phyloP scores from a whole-genome alignment of 2,329 filamentous ascomycete genomes.

The Aureobasidium sp. region DNA sequence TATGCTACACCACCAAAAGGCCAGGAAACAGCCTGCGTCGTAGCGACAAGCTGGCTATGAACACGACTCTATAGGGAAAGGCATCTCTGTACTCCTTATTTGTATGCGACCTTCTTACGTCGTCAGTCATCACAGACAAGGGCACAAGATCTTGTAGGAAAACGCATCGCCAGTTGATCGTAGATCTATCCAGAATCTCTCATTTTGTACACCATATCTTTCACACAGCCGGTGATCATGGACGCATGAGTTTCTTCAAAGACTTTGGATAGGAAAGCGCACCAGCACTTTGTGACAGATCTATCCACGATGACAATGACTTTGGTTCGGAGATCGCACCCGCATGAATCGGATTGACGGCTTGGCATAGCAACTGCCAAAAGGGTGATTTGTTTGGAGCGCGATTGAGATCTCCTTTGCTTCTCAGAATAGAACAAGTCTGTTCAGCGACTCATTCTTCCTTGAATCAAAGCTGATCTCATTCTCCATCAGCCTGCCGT shows the following conservation, averaged over 20 bases:
- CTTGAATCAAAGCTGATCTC: background rate
- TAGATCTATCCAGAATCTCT: background rate
- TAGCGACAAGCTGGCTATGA: background rate
- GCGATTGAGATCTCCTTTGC: background rate
- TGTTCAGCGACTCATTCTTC: background rate
- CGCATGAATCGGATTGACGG: background rate
- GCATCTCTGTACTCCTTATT: background rate
- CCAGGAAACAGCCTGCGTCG: background rate
- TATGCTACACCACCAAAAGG: slow-evolving; percentile 5
- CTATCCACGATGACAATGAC: slow-evolving; percentile 8
- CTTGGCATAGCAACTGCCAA: background rate
- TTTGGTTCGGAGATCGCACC: background rate
- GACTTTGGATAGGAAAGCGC: background rate
- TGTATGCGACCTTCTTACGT: background rate
- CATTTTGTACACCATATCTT: background rate
- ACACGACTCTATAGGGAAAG: background rate
- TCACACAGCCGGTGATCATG: background rate
- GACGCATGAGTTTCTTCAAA: background rate
- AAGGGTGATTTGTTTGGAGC: background rate
- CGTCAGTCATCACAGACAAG: background rate
- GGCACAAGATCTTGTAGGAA: no score
- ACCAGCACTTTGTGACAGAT: background rate
- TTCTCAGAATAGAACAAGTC: background rate
- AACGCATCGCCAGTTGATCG: no score
- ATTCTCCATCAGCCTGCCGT: background rate